Percentiles rank a stretch among this genome's conserved stretches.
phyloP scores from a whole-genome alignment of 1,139 yeast genomes.

The Saccharomyces hybrid region DNA sequence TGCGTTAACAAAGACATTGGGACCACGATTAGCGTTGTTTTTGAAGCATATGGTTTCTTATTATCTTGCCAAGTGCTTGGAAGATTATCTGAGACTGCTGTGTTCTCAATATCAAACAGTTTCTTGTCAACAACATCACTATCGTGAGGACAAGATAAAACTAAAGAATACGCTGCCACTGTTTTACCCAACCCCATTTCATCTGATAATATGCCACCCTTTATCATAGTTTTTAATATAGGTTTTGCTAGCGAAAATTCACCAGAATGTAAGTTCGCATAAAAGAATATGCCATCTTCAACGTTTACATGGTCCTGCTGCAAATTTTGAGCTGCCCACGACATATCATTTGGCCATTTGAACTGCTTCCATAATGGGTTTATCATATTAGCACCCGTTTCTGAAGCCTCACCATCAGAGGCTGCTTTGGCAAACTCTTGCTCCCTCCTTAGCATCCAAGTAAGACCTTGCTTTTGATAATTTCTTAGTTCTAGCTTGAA shows the following conservation, averaged over 20 bases:
- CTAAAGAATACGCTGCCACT: slow-evolving; percentile 68
- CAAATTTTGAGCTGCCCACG: slow-evolving; percentile 30
- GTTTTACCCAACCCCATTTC: slow-evolving; percentile 98
- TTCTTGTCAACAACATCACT: slow-evolving; percentile 12
- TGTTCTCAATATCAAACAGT: slow-evolving; percentile 5
- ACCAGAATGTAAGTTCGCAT: slow-evolving; percentile 78
- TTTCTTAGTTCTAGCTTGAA: slow-evolving; percentile 53
- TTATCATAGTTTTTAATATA: slow-evolving; percentile 44
- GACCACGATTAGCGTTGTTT: slow-evolving; percentile 72
- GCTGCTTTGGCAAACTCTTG: slow-evolving; percentile 40
- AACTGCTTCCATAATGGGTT: slow-evolving; percentile 85
- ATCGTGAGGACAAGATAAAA: slow-evolving; percentile 59
- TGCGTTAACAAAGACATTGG: slow-evolving; percentile 89
- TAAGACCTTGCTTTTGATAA: slow-evolving; percentile 73
- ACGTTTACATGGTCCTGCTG: slow-evolving; percentile 8
- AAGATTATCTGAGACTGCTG: not conserved
- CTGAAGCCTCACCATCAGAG: slow-evolving; percentile 21
- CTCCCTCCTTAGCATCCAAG: slow-evolving; percentile 75
- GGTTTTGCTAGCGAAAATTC: slow-evolving; percentile 70
- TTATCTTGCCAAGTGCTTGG: not conserved
- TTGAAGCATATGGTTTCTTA: slow-evolving; percentile 47
- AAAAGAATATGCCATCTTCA: slow-evolving; percentile 40
- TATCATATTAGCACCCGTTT: slow-evolving; percentile 44
- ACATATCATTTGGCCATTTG: slow-evolving; percentile 57
- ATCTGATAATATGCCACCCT: slow-evolving; percentile 92